phyloP scores from a whole-genome alignment of 2,329 filamentous ascomycete species.

The Penicillium hordei region DNA sequence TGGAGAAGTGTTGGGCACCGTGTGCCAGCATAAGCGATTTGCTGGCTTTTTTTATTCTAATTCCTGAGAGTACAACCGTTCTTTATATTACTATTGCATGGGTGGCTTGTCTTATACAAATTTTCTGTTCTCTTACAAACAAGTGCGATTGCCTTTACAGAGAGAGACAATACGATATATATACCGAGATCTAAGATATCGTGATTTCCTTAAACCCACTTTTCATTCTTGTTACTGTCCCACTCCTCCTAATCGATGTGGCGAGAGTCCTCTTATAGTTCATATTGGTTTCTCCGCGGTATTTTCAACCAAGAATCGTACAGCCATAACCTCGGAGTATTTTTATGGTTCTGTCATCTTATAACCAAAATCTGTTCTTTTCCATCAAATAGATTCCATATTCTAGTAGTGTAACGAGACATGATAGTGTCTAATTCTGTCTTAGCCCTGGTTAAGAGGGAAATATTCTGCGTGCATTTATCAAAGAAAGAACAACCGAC shows the following conservation, averaged over 20 bases:
- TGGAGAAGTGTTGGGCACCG: not conserved
- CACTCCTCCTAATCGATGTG: too few relatives aligned
- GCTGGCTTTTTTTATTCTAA: not conserved
- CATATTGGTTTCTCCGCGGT: too few relatives aligned
- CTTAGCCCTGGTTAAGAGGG: not conserved
- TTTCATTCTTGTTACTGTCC: too few relatives aligned
- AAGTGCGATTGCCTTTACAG: not conserved
- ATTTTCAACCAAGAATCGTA: too few relatives aligned
- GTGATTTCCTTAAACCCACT: not conserved
- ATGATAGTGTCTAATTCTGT: not conserved
- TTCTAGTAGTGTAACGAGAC: not conserved
- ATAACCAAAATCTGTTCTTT: not conserved
- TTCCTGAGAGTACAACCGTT: too few relatives aligned
- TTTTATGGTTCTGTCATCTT: too few relatives aligned
- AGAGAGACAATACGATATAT: not conserved
- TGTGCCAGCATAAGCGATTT: not conserved
- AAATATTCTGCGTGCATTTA: too few relatives aligned
- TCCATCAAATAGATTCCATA: not conserved
- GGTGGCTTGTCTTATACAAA: not conserved
- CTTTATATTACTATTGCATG: not conserved
- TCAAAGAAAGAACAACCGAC: too few relatives aligned
- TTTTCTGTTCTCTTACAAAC: not conserved
- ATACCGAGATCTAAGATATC: not conserved
- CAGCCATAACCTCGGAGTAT: too few relatives aligned
- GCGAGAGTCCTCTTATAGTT: too few relatives aligned